Conservation (phyloP, 305 asterid genomes). For the Solanum hybrid region DNA sequence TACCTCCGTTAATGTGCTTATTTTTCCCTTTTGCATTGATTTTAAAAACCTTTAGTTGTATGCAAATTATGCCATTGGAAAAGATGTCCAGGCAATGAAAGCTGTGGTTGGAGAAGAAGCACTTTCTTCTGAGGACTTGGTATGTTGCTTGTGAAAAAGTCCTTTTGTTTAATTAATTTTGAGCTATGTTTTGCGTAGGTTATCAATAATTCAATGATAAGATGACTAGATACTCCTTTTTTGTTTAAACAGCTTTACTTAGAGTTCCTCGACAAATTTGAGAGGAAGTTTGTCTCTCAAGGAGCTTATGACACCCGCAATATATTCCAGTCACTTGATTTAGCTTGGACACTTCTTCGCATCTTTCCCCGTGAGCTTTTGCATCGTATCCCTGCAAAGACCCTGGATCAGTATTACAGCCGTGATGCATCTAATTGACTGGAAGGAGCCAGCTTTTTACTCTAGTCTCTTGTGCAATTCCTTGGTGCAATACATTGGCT, state of each 20-base stretch:
- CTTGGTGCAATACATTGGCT: no score
- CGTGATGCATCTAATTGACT: constrained; percentile 63
- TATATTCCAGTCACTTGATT: constrained; percentile 91
- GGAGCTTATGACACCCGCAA: constrained; percentile 98
- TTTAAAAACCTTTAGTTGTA: constrained; percentile 44
- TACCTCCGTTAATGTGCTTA: background rate
- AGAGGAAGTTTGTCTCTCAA: constrained; percentile 92
- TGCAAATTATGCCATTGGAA: constrained; percentile 97
- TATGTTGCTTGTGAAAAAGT: constrained; percentile 15
- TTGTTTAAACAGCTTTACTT: constrained; percentile 60
- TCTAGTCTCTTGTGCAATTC: no score
- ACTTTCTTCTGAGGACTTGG: constrained; percentile 98
- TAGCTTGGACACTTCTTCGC: constrained; percentile 97
- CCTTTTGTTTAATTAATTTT: background rate
- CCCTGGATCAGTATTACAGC: constrained; percentile 80
- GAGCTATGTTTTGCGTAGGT: background rate
- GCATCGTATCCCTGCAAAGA: constrained; percentile 97
- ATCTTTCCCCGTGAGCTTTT: constrained; percentile 96
- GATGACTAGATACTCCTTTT: background rate
- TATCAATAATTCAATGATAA: background rate
- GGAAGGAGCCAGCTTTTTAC: no score
- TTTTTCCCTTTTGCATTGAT: background rate
- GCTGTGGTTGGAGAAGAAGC: constrained; percentile 99
- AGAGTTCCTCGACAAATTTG: constrained; percentile 94
- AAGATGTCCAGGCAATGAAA: constrained; percentile 99